Evolutionary conservation across 2,329 filamentous ascomycete species (phyloP), one percentile per base, ranked within the genome.

Genomic region (Fusarium haematococcum): DNA sequence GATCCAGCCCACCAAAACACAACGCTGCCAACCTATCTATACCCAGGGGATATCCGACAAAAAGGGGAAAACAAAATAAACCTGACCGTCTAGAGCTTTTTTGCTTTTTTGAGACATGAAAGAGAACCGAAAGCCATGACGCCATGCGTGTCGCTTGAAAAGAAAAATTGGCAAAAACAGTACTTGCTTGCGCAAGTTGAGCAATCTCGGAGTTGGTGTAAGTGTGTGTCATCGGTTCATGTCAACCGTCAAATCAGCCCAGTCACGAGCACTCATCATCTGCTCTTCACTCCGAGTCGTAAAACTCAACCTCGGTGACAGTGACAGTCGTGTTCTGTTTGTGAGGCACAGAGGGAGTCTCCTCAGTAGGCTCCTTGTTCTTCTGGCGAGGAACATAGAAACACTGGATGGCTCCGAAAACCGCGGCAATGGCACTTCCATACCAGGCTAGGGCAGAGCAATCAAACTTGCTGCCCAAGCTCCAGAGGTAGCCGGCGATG

Each of bases 361-460:
- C 83, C 65, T 82, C 82, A 9, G 76, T 79, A 18, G 63, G 60
- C 35, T 78, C 79, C 30, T 75, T 68, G 61, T 75, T 76, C 30
- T 68, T 77, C 65, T 75, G 69, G 39, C 83, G 82, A 50, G 83
- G 82, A 6, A 91, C 86, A 8, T 82, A 85, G 76, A 92, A 91
- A 80, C 90, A 91, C 80, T 93, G 91, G 5, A 91, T 70, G 1
- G 90, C 85, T 4, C 90, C 91, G 25, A 90, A 73, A 6, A 86
- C 74, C 3, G 91, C 91, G 20, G 90, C 86, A 8, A 89, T 60
- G 3, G 87, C 87, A 74, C 89, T 91, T 43, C 88, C 89, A 73
- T 90, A 92, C 91, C 91, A 93, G 10, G 90, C 89, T 39, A 92
- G 78, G 0, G 88, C 89, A 2, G 90, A 90, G 79, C 88, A 91